A percentile compares a stretch with the other conserved stretches of the same genome.
These are phyloP conservation scores for Chytriomyces sp. DNA, from an alignment of 192 early-diverging fungal genomes.

Conservation along the genomic window DNA sequence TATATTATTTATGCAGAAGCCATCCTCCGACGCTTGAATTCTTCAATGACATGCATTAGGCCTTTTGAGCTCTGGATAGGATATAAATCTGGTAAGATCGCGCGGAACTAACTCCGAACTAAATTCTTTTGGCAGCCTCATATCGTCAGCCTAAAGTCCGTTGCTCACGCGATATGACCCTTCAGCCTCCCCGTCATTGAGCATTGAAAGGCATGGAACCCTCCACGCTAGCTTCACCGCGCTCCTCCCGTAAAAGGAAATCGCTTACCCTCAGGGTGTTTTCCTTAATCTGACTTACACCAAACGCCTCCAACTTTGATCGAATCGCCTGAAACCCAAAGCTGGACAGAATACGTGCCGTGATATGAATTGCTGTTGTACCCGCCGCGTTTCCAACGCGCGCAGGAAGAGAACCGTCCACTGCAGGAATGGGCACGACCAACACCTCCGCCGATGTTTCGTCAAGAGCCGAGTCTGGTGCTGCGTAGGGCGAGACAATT, in stretches of 20 bases:
- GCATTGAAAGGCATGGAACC: too few species aligned
- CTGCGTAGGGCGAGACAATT: slow-evolving; percentile 30
- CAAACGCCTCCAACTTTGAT: slow-evolving; percentile 84
- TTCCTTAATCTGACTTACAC: slow-evolving; percentile 80
- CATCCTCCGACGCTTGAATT: slow-evolving; percentile 26
- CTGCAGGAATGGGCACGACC: not conserved
- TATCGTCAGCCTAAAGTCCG: too few species aligned
- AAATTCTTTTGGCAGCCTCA: not conserved
- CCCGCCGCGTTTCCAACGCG: not conserved
- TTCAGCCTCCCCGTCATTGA: too few species aligned
- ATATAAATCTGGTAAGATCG: not conserved
- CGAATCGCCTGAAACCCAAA: slow-evolving; percentile 81
- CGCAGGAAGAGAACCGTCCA: not conserved
- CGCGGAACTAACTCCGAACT: not conserved
- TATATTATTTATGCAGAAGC: too few species aligned
- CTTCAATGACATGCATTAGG: slow-evolving; percentile 48
- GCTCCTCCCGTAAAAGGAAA: slow-evolving; percentile 11
- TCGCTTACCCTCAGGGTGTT: slow-evolving; percentile 59
- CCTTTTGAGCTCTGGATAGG: slow-evolving; percentile 43
- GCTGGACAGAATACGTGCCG: slow-evolving; percentile 85
- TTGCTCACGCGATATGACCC: too few species aligned
- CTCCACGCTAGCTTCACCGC: too few species aligned
- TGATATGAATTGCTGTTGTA: slow-evolving; percentile 72
- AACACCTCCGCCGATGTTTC: not conserved
- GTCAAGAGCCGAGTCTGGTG: too few species aligned